phyloP scores from a whole-genome alignment of 257 asterid genomes.

The Oldenlandia corymbosa region DNA sequence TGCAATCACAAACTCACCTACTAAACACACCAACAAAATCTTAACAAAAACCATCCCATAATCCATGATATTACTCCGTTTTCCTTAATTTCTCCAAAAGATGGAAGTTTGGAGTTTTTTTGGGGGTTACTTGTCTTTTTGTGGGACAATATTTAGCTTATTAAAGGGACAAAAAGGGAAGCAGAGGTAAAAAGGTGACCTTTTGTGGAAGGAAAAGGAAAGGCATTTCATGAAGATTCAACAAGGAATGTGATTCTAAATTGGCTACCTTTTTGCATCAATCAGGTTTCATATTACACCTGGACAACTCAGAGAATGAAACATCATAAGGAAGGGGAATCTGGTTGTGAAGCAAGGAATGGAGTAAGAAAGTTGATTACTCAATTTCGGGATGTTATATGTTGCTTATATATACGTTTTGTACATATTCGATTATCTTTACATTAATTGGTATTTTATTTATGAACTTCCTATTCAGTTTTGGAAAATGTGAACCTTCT shows the following conservation, averaged over 20 bases:
- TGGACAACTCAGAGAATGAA: background rate
- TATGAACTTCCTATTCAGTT: too few species aligned
- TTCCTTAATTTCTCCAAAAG: background rate
- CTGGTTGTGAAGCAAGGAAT: conserved; percentile 47
- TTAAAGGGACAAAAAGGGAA: conserved; percentile 17
- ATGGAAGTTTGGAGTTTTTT: background rate
- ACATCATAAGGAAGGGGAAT: background rate
- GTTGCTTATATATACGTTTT: conserved; percentile 9
- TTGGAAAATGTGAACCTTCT: too few species aligned
- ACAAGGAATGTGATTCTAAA: conserved; percentile 58
- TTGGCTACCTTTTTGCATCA: conserved; percentile 11
- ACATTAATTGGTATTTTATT: too few species aligned
- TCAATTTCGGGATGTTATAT: conserved; percentile 12
- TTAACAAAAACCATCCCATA: background rate
- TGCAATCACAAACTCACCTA: conserved; percentile 5
- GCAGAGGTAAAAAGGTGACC: background rate
- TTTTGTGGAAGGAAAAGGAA: conserved; percentile 43
- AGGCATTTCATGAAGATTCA: conserved; percentile 34
- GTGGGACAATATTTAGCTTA: conserved; percentile 6
- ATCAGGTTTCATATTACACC: background rate
- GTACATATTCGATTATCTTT: too few species aligned
- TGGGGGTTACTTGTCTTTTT: background rate
- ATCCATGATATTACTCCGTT: conserved; percentile 33
- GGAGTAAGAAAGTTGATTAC: conserved; percentile 27
- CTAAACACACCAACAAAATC: conserved; percentile 27